phyloP scores from a whole-genome alignment of 495 filamentous ascomycete genomes.

The Schizothecium vesticola region DNA sequence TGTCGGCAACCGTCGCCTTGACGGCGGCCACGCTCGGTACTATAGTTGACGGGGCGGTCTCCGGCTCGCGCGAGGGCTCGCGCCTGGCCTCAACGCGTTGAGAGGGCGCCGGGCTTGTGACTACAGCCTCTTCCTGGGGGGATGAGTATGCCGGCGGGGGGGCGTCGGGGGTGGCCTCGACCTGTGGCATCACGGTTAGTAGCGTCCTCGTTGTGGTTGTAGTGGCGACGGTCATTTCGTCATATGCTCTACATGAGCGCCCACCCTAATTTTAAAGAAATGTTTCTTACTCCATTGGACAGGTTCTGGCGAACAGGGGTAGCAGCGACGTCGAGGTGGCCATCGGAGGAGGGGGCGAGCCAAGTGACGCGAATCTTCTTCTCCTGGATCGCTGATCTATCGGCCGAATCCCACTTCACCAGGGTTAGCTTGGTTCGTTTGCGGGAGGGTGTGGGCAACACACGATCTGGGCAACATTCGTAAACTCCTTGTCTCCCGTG shows the following conservation, averaged over 20 bases:
- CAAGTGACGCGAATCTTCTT: slow-evolving; percentile 94
- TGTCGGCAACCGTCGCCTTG: slow-evolving; percentile 32
- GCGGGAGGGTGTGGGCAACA: slow-evolving; percentile 23
- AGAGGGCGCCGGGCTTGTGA: slow-evolving; percentile 6
- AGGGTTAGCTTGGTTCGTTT: slow-evolving; percentile 20
- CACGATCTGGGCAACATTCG: slow-evolving; percentile 75
- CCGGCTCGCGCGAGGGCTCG: slow-evolving; percentile 40
- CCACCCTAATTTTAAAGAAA: background rate
- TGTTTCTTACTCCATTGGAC: slow-evolving; percentile 26
- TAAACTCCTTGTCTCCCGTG: slow-evolving; percentile 74
- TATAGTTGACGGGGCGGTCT: slow-evolving; percentile 26
- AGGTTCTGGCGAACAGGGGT: slow-evolving; percentile 26
- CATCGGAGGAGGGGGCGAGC: slow-evolving; percentile 43
- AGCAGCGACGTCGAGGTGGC: slow-evolving; percentile 9
- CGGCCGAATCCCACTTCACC: slow-evolving; percentile 66
- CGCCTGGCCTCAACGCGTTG: background rate
- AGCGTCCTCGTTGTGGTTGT: background rate
- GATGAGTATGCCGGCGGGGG: slow-evolving; percentile 27
- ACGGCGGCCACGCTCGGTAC: slow-evolving; percentile 40
- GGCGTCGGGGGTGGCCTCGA: slow-evolving; percentile 28
- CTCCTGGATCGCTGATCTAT: slow-evolving; percentile 75
- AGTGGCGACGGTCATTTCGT: background rate
- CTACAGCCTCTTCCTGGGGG: slow-evolving; percentile 17
- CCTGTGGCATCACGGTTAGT: slow-evolving; percentile 12
- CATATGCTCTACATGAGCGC: background rate